Base-by-base conservation (phyloP, 495 filamentous ascomycete genomes). In the Penicillium odoratum region DNA sequence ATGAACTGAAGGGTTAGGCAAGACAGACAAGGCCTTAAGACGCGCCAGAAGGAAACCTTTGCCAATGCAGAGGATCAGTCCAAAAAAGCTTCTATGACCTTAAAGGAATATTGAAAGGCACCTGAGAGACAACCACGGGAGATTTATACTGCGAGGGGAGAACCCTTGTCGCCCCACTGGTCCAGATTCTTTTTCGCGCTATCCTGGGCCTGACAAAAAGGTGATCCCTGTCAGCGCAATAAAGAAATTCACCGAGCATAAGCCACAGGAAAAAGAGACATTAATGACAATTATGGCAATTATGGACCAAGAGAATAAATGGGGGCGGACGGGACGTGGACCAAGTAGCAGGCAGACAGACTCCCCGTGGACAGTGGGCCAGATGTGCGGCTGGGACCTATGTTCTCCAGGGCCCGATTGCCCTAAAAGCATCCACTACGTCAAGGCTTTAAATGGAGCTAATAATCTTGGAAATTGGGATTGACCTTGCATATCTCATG, bases 341-440 rank as follows among this genome's bases (percentile, higher is more conserved):
- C 57, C 56, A 59, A 61, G 52, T 55, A 58, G 36, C 46, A 59
- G 53, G 44, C 56, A 49, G 53, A 38, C 56, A 59, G 53, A 58
- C 59, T 60, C 47, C 56, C 63, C 58, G 57, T 64, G 55, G 51
- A 60, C 43, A 51, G 62, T 65, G 63, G 63, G 55, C 63, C 65
- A 48, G 7, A 57, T 49, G 61, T 66, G 55, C 55, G 60, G 60
- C 60, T 64, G 55, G 66, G 31, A 55, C 58, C 55, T 58, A 61
- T 42, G 36, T 51, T 53, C 10, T 57, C 44, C 42, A 40, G 43
- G 33, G 30, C 57, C 38, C 54, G 51, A 46, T 59, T 53, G 53
- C 47, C 45, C 56, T 66, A 57, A 57, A 43, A 25, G 57, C 38
- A 15, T 40, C 38, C 15, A 40, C 38, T 40, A n/a, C 13, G 10